Evolutionary conservation across 1,284 basidiomycete species (phyloP).

Genomic region (Ustilago vetiveriae): DNA sequence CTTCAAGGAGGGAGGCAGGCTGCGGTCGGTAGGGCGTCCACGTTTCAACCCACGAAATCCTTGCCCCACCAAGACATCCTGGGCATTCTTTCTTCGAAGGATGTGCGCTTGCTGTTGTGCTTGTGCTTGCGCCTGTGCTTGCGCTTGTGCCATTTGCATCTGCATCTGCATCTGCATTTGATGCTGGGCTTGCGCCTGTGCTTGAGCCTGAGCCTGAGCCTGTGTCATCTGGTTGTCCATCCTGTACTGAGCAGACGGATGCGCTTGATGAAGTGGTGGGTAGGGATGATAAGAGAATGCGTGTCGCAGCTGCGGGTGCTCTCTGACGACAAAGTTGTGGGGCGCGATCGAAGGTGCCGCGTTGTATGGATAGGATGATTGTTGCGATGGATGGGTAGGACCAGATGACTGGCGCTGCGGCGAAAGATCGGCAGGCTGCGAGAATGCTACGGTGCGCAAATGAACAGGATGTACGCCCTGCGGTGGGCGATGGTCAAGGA

Average conservation of each 20-base stretch:
- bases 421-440: neutral
- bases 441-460: neutral
- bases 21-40: constrained; percentile 82
- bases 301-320: constrained; percentile 28
- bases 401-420: constrained; percentile 4
- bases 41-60: constrained; percentile 71
- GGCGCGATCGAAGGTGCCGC: neutral
- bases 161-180: constrained; percentile 42
- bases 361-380: neutral
- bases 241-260: constrained; percentile 4
- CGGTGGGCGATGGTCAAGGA: neutral
- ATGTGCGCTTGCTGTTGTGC: constrained; percentile 49
- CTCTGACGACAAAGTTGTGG: neutral
- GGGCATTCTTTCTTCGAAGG: constrained; percentile 49
- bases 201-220: constrained; percentile 36
- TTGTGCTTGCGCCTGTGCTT: constrained; percentile 52
- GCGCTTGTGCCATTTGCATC: constrained; percentile 35
- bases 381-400: constrained; percentile 1
- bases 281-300: constrained; percentile 26
- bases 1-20: constrained; percentile 79
- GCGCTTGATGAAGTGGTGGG: neutral
- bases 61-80: constrained; percentile 55
- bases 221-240: constrained; percentile 44
- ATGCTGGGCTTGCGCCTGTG: constrained; percentile 44
- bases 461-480: neutral